Evolutionary conservation across 31 red algal genomes (phyloP).

Genomic region (Porphyra umbilicalis): DNA sequence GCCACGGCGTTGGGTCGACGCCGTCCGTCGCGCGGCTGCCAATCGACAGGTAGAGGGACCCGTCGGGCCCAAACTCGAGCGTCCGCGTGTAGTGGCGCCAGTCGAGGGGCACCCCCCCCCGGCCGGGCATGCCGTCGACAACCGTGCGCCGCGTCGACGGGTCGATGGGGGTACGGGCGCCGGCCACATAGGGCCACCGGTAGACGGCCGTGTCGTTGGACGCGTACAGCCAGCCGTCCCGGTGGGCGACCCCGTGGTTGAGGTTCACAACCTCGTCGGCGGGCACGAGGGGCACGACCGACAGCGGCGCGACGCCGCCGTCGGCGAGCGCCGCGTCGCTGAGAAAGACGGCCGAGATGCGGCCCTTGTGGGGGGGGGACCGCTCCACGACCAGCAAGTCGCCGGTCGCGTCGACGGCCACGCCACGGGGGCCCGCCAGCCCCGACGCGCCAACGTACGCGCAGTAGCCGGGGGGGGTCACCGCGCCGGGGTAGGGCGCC

Average conservation of each 20-base stretch:
- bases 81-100: background rate
- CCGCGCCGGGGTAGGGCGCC: too few relatives aligned
- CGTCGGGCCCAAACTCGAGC: background rate
- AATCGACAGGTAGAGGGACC: background rate
- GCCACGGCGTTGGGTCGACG: background rate
- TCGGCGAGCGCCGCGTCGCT: background rate
- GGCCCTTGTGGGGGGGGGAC: background rate
- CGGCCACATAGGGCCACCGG: background rate
- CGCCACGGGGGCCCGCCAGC: background rate
- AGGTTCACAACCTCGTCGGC: background rate
- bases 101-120: background rate
- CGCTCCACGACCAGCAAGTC: background rate
- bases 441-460: background rate
- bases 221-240: background rate
- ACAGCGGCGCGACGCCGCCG: background rate
- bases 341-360: background rate
- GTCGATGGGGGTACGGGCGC: too few relatives aligned
- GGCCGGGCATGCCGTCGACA: background rate
- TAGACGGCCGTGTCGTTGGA: background rate
- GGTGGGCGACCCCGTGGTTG: background rate
- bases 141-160: too few relatives aligned
- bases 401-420: background rate
- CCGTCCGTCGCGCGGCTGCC: background rate
- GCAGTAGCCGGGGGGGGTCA: background rate
- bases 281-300: too few relatives aligned